These are phyloP conservation scores for Sophora flavescens DNA, from an alignment of 306 rosid species.

Conservation along the genomic window DNA sequence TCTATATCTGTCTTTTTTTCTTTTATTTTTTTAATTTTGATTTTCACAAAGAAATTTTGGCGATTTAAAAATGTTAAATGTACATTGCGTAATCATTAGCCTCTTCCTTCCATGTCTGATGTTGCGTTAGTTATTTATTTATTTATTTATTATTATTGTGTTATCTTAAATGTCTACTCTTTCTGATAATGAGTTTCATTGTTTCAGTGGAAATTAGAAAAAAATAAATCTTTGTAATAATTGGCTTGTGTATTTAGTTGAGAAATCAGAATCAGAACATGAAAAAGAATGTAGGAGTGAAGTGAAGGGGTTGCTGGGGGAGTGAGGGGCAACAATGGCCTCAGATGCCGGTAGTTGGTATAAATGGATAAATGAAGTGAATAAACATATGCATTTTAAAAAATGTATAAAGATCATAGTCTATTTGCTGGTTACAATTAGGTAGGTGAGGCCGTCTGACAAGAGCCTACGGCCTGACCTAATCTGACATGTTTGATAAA, in stretches of 20 bases:
- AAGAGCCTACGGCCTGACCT: too few species aligned
- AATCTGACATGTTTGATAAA: too few species aligned
- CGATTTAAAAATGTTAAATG: slow-evolving; percentile 66
- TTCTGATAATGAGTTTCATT: neutral
- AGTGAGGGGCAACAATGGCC: slow-evolving; percentile 58
- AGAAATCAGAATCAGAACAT: too few species aligned
- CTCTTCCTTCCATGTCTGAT: neutral
- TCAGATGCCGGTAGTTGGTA: slow-evolving; percentile 55
- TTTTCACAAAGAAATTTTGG: slow-evolving; percentile 72
- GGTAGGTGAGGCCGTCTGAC: too few species aligned
- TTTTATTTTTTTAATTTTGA: slow-evolving; percentile 13
- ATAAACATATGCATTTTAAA: too few species aligned
- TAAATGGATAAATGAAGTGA: too few species aligned
- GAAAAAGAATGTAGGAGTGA: neutral
- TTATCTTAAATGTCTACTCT: too few species aligned
- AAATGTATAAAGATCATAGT: too few species aligned
- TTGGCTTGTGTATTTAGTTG: neutral
- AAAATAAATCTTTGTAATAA: neutral
- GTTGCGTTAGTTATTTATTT: too few species aligned
- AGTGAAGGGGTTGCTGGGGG: neutral
- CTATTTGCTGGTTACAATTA: too few species aligned
- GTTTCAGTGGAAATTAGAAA: slow-evolving; percentile 37
- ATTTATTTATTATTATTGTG: neutral
- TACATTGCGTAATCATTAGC: slow-evolving; percentile 52
- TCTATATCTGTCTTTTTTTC: neutral